Evolutionary conservation across 1,284 basidiomycete genomes (phyloP), one percentile per base, ranked within the genome.

Genomic region (Polyporus tsugae): DNA sequence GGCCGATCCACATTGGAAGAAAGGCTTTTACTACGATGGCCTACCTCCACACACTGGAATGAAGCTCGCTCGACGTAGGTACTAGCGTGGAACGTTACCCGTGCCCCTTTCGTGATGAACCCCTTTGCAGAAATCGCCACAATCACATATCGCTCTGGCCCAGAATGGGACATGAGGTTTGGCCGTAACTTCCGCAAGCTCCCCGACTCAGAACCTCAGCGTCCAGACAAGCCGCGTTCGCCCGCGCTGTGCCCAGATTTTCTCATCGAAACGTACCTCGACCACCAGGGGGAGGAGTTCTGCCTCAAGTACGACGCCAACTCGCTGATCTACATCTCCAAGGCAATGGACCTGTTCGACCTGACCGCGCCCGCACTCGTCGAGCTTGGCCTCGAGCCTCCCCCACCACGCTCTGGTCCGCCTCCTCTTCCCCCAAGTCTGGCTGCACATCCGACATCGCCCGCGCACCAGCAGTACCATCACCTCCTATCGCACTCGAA

Each of bases 291-390:
- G 67, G 95, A 97, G 82, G 91, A 96, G 76, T 99, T 99, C 84
- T 99, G 97, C 80, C 85, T 99, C 68, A 99, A 98, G 79, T 99
- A 99, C 81, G 97, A 99, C 79, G 97, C 98, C 69, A 99, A 99
- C 83, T 98, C 96, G 3, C 91, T 99, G 80, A 96, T 99, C 76
- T 99, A 99, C 84, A 90, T 98, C 72, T 96, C 94, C 25, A 99
- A 99, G 83, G 97, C 98, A 22, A 99, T 99, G 97, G 97, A 99
- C 80, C 86, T 99, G 1, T 99, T 99, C 80, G 97, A 99, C 82
- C 93, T 99, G 90, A 96, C 95, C 0, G 84, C 86, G 5, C 87
- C 94, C 33, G 89, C 95, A 5, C 86, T 99, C 4, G 80, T 86
- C 49, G 88, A 90, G 52, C 86, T 99, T 25, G 85, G 87, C 49